Evolutionary conservation across 1,139 yeast species (phyloP), one percentile per base, ranked within the genome.

Genomic region (Nadsonia commutata): DNA sequence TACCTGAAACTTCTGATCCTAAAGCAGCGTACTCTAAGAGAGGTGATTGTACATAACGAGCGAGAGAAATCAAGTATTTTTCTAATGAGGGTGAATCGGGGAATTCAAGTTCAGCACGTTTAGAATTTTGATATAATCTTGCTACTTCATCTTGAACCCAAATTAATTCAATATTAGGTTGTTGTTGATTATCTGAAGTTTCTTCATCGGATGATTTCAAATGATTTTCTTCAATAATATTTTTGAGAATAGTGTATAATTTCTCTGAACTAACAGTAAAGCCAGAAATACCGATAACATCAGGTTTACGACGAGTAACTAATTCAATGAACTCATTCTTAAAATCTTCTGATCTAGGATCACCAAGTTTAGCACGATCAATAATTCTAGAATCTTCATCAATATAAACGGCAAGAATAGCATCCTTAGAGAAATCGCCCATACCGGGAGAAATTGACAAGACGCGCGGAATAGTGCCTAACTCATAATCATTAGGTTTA

Each of bases 91-190:
- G 79, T 51, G 83, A 82, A 55, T 84, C 95, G n/a, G 95, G 78
- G 58, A 82, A 83, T 59, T 90, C 97, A 39, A 70, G 67, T 13
- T 65, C 65, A 0, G 95, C 94, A 49, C 88, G 72, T 33, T 70
- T 74, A 0, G 95, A 83, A 56, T 80, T 76, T 60, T 88, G 95
- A 58, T 72, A 90, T 49, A 93, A 72, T 45, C 94, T 70, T 0
- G 98, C 96, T 31, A 94, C 86, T 59, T 90, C 98, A 59, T 90
- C 96, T 53, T 81, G 84, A 23, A 84, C 94, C 78, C 86, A 90
- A 16, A 86, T 66, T 2, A 84, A 76, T 42, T 68, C 74, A 27
- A 79, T 54, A 31, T 27, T 13, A 27, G 33, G 72, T 58, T 13
- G 73, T 74, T 3, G 73, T 53, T 42, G 45, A 27, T 27, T 27